Evolutionary conservation across 2,329 filamentous ascomycete genomes (phyloP).

Genomic region (Corynespora cassiicola): DNA sequence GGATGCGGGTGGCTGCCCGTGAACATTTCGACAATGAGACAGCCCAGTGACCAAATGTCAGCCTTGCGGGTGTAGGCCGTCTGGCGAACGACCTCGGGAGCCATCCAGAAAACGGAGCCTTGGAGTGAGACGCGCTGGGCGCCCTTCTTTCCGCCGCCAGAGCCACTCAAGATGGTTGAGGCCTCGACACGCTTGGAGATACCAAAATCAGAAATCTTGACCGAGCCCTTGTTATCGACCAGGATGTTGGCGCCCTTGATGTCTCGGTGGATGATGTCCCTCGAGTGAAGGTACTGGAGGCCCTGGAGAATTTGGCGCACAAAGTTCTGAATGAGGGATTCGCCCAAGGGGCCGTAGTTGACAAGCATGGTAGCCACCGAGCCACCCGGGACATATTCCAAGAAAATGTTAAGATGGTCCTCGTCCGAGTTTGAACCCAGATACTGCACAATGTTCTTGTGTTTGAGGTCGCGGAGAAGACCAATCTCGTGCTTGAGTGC

Average conservation of each 20-base stretch:
- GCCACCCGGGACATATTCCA: conserved; percentile 97
- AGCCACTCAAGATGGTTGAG: conserved; percentile 76
- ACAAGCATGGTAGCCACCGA: conserved; percentile 99
- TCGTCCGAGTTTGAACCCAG: conserved; percentile 92
- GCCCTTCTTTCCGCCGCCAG: conserved; percentile 55
- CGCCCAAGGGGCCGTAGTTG: conserved; percentile 93
- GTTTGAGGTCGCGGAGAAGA: conserved; percentile 89
- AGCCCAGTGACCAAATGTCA: conserved; percentile 97
- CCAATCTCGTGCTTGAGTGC: conserved; percentile 96
- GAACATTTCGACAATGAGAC: conserved; percentile 98
- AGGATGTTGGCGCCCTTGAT: conserved; percentile 99
- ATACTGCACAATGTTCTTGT: conserved; percentile 98
- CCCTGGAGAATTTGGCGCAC: conserved; percentile 94
- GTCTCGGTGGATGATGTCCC: conserved; percentile 96
- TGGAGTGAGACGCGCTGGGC: conserved; percentile 80
- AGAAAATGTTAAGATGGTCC: conserved; percentile 97
- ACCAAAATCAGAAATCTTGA: conserved; percentile 99
- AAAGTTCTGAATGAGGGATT: conserved; percentile 94
- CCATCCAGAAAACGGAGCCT: conserved; percentile 99
- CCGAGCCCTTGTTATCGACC: conserved; percentile 97
- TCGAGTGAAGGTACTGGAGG: conserved; percentile 89
- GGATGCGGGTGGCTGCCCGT: conserved; percentile 96
- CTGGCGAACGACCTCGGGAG: conserved; percentile 96
- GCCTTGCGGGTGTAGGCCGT: conserved; percentile 98
- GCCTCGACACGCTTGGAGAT: conserved; percentile 98